phyloP scores from a whole-genome alignment of 2,329 filamentous ascomycete genomes.

The Whalleya microplaca region DNA sequence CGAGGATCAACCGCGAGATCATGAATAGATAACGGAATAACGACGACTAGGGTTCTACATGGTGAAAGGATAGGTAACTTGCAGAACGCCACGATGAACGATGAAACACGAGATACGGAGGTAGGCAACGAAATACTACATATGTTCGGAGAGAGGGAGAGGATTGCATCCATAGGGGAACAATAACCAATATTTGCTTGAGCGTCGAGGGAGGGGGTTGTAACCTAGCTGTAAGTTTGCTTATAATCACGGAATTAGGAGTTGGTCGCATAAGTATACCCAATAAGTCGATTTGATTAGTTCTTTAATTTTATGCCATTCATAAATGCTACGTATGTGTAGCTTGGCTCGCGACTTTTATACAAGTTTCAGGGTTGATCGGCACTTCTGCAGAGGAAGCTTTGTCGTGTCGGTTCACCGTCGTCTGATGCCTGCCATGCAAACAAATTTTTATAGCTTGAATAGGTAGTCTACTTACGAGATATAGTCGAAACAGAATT shows the following conservation, averaged over 20 bases:
- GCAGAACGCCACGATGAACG: constrained; percentile 9
- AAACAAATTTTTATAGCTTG: too few species aligned
- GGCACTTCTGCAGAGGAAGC: not conserved
- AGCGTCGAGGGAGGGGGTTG: not conserved
- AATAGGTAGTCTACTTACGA: too few species aligned
- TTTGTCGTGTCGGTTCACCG: not conserved
- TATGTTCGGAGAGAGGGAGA: not conserved
- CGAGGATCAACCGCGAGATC: constrained; percentile 52
- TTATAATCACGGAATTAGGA: not conserved
- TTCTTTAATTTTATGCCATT: not conserved
- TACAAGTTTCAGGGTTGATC: not conserved
- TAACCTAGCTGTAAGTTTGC: not conserved
- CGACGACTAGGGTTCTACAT: constrained; percentile 12
- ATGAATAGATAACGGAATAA: constrained; percentile 22
- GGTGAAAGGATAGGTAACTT: too few species aligned
- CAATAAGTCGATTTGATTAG: not conserved
- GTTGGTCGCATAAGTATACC: constrained; percentile 4
- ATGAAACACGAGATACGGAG: not conserved
- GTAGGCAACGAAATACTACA: not conserved
- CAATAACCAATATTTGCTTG: not conserved
- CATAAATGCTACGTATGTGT: too few species aligned
- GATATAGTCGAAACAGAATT: too few species aligned
- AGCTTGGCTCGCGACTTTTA: not conserved
- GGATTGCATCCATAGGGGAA: too few species aligned
- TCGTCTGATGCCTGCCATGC: too few species aligned